Conservation (phyloP, 1,284 basidiomycete species). For the Puccinia hordei region DNA sequence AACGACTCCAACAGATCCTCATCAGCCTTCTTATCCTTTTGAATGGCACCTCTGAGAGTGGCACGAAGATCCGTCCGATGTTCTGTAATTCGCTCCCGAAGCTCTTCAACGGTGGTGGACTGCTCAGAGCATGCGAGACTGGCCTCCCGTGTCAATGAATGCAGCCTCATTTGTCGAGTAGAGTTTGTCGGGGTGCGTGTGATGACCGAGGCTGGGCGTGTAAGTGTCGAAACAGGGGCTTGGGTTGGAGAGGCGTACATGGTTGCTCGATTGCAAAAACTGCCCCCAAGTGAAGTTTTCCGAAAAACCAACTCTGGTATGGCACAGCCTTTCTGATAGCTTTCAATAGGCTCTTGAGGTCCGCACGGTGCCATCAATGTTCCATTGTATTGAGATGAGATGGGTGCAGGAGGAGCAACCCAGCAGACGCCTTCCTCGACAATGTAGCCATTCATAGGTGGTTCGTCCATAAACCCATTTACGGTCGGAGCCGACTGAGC, state of each 20-base stretch:
- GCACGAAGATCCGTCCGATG: constrained; percentile 22
- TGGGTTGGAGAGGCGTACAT: constrained; percentile 26
- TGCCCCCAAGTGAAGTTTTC: not conserved
- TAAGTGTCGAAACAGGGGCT: not conserved
- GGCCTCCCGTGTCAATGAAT: constrained; percentile 28
- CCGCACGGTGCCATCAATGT: constrained; percentile 1
- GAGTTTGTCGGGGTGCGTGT: not conserved
- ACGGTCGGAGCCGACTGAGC: not conserved
- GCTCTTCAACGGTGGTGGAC: constrained; percentile 24
- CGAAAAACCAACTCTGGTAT: constrained; percentile 3
- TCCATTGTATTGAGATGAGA: not conserved
- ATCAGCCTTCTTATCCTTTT: constrained; percentile 24
- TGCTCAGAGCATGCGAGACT: constrained; percentile 22
- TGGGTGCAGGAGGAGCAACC: not conserved
- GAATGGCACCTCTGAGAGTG: constrained; percentile 20
- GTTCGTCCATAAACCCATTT: not conserved
- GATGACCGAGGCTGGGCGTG: constrained; percentile 23
- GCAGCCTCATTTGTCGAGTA: not conserved
- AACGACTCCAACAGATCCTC: constrained; percentile 16
- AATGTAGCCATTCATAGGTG: constrained; percentile 7
- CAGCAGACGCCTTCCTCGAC: not conserved
- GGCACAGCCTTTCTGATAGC: not conserved
- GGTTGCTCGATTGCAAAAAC: constrained; percentile 10
- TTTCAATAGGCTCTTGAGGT: not conserved
- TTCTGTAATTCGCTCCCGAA: constrained; percentile 2